A percentile compares a stretch with the other conserved stretches of the same genome.
Evolutionary conservation across 148 eudicot species (phyloP).

Genomic region (Rhododendron henanense): DNA sequence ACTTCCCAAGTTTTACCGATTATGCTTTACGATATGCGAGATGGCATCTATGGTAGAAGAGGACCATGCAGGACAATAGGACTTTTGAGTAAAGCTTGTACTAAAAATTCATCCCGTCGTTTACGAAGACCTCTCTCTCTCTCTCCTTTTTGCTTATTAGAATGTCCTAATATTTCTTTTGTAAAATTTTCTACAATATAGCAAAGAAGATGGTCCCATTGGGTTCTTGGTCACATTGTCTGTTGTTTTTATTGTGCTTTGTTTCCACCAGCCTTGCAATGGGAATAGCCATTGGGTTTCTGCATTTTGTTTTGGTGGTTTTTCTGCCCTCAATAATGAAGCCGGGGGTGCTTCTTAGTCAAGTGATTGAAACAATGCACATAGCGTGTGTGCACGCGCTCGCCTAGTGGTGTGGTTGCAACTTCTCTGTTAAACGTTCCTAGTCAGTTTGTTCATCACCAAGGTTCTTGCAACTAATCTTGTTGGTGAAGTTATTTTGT

Average conservation of each 20-base stretch:
- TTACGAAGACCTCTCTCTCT: not conserved
- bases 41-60: not conserved
- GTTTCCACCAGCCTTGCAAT: not conserved
- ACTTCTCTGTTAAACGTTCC: not conserved
- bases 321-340: not conserved
- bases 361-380: not conserved
- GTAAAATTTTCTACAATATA: not conserved
- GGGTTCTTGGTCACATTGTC: not conserved
- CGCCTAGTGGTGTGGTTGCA: not conserved
- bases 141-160: not conserved
- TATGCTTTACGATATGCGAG: not conserved
- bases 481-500: not conserved
- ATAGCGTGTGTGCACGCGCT: not conserved
- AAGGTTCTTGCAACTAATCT: not conserved
- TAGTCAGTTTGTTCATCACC: not conserved
- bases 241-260: not conserved
- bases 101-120: not conserved
- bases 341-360: not conserved
- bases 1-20: not conserved
- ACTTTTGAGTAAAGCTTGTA: constrained; percentile 9
- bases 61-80: constrained; percentile 8
- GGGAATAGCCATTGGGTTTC: not conserved
- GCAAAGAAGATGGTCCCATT: not conserved
- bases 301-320: not conserved
- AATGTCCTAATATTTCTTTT: not conserved